Base-by-base conservation (phyloP, 495 filamentous ascomycete genomes). In the Penicillium verhagenii region DNA sequence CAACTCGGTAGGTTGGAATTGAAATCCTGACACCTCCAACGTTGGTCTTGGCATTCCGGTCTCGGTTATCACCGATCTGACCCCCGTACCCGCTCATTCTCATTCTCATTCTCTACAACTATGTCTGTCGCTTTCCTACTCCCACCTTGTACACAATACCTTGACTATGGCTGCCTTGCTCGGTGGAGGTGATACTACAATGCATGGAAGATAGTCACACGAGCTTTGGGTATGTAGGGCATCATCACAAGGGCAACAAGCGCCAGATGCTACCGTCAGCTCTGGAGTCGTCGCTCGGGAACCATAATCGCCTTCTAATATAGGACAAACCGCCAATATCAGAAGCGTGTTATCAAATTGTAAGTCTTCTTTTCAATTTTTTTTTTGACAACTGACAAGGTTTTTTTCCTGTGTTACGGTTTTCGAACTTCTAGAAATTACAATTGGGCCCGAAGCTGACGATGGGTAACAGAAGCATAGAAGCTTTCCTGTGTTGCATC, bases 341-440 rank as follows among this genome's bases (percentile, higher is more conserved):
- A n/a, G 28, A 31, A 10, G 28, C 2, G 7, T 7, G 8, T 24
- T 3, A 14, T 23, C 20, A 45, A 25, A n/a, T n/a, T 18, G 14
- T 5, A 26, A 7, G 8, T 13, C n/a, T 1, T 28, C 8, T 45
- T 0, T 29, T n/a, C 50, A 43, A 50, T 31, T 45, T 33, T 24
- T 35, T 25, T 33, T 24, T 35, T 25, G 28, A 9, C 9, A 11
- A 52, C 53, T 56, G 39, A 29, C 20, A 50, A 57, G 31, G 9
- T 24, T 16, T 51, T 37, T 19, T 28, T 6, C 25, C 38, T 11
- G 56, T 64, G 18, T 40, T 13, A 60, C 53, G 19, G 26, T 35
- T n/a, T n/a, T 54, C 39, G 52, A 58, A 47, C 50, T 65, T 67
- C 56, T 54, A 60, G 61, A 65, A 58, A 61, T 64, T 61, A 18